Evolutionary conservation across 306 rosid species (phyloP), one percentile per base, ranked within the genome.

Genomic region (Amphicarpaea edgeworthii): DNA sequence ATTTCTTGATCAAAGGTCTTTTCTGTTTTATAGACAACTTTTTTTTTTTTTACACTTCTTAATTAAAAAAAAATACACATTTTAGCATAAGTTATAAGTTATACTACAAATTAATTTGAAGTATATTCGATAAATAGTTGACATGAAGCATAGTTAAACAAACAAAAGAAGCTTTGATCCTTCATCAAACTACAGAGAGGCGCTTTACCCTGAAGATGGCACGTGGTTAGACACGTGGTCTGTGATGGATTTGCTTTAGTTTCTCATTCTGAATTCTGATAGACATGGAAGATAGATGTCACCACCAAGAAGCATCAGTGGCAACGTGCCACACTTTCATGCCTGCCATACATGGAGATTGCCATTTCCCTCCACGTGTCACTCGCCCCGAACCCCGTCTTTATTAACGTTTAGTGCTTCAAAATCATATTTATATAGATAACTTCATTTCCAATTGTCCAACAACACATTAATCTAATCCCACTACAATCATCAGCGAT

Each of bases 401-500:
- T 3, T 3, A 1, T 30, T 4, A 45, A 53, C 28, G 0, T 34
- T 19, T 34, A 19, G 0, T 26, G 8, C 30, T 46, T 54, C 21
- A 3, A 40, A 59, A 73, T 19, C 64, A 20, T 37, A 47, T 64
- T 37, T 49, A 53, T 20, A 55, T 43, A 72, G 53, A 10, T 11
- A 0, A 3, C 1, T 26, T 3, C 5, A 3, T 3, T 3, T 6
- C 5, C 12, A 34, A 5, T 53, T 23, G 37, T 21, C 4, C 9
- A n/a, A n/a, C n/a, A n/a, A 37, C 30, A 10, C 70, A n/a, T n/a
- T n/a, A n/a, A n/a, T n/a, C n/a, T n/a, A n/a, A n/a, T n/a, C n/a
- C n/a, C n/a, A n/a, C n/a, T n/a, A n/a, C n/a, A n/a, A 70, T 24
- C 47, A 28, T 28, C 32, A 28, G 4, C 70, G 24, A 92, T 92